Evolutionary conservation across 2,329 filamentous ascomycete species (phyloP).

Genomic region (Xylaria sp.): DNA sequence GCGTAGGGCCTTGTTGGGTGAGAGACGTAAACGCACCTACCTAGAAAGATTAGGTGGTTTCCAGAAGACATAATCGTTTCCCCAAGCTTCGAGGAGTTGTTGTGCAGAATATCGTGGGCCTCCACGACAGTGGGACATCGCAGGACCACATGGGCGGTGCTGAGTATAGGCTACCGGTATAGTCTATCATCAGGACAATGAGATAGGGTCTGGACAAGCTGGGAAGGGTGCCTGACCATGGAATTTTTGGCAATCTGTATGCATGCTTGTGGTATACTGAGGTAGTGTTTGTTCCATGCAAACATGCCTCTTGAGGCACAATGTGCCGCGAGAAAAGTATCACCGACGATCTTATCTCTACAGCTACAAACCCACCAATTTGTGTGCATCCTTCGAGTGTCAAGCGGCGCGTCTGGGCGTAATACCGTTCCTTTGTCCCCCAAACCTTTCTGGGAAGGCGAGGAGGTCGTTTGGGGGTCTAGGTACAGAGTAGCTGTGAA

Average conservation of each 20-base stretch:
- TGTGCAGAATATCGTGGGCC: slow-evolving; percentile 1
- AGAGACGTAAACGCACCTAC: background rate
- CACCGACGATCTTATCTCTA: slow-evolving; percentile 20
- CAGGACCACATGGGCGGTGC: background rate
- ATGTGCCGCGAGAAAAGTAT: background rate
- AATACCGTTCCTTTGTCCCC: background rate
- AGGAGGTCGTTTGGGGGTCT: background rate
- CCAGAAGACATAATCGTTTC: slow-evolving; percentile 4
- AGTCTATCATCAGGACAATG: background rate
- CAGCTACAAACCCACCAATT: background rate
- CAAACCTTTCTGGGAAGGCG: slow-evolving; percentile 14
- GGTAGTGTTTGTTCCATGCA: background rate
- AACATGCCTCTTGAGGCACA: background rate
- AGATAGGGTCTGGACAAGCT: background rate
- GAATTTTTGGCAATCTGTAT: background rate
- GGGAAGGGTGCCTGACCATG: background rate
- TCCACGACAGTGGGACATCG: background rate
- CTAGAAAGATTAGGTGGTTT: background rate
- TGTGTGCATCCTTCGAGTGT: background rate
- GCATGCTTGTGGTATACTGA: background rate
- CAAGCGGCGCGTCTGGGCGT: background rate
- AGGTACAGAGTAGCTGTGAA: slow-evolving; percentile 2
- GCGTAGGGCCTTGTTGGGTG: background rate
- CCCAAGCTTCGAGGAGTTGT: background rate
- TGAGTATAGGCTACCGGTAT: background rate